A percentile compares a stretch with the other conserved stretches of the same genome.
phyloP scores from a whole-genome alignment of 345 rosid species.

The Nasturtium officinale region DNA sequence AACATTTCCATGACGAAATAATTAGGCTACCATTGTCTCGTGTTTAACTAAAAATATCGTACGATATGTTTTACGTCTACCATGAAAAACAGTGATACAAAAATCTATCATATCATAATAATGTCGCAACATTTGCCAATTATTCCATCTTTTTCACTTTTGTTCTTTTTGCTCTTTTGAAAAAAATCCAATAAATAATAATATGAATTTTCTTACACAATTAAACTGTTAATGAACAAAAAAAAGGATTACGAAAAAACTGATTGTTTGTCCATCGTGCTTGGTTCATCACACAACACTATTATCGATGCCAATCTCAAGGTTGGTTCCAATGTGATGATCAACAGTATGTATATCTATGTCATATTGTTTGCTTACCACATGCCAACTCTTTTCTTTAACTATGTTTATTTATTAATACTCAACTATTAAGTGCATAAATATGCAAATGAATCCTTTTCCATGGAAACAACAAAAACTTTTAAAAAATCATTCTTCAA shows the following conservation, averaged over 20 bases:
- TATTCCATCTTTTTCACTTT: background rate
- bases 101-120: conserved; percentile 15
- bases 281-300: conserved; percentile 7
- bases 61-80: background rate
- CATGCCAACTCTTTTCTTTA: background rate
- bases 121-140: background rate
- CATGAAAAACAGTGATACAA: background rate
- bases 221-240: background rate
- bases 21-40: background rate
- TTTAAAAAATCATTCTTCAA: background rate
- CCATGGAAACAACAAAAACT: background rate
- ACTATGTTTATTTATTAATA: background rate
- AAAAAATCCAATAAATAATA: background rate
- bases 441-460: background rate
- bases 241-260: background rate
- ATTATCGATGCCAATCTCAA: background rate
- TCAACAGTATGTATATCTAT: background rate
- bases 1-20: background rate
- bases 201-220: background rate
- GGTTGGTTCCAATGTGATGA: background rate
- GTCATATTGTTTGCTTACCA: conserved; percentile 36
- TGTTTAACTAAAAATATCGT: background rate
- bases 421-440: background rate
- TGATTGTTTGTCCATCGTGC: background rate
- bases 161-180: background rate